A percentile compares a stretch with the other conserved stretches of the same genome.
These are phyloP conservation scores for Telopea speciosissima DNA, from an alignment of 177 flowering plant species.

Conservation along the genomic window DNA sequence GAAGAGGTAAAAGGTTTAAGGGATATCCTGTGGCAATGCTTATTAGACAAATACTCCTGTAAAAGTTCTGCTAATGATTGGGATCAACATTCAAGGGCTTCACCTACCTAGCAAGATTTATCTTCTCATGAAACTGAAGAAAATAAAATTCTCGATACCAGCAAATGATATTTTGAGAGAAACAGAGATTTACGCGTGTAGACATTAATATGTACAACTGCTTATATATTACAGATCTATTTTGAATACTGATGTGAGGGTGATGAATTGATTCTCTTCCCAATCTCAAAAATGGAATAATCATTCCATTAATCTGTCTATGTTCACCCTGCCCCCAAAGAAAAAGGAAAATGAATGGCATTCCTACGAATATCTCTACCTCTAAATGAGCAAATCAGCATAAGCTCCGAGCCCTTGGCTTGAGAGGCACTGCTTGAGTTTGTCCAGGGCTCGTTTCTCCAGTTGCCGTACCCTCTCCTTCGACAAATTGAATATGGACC, in stretches of 20 bases:
- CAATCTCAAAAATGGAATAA: too few relatives aligned
- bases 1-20: too few relatives aligned
- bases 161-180: background rate
- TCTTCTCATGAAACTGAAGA: background rate
- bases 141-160: background rate
- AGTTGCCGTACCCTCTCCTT: conserved; percentile 83
- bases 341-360: background rate
- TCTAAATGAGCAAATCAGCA: conserved; percentile 45
- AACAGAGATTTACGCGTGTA: background rate
- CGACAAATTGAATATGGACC: conserved; percentile 46
- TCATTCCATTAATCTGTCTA: too few relatives aligned
- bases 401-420: conserved; percentile 63
- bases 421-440: conserved; percentile 51
- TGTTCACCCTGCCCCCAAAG: background rate
- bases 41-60: background rate
- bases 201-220: background rate
- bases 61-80: background rate
- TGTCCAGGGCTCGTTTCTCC: conserved; percentile 62
- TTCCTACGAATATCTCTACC: background rate
- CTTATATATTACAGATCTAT: background rate
- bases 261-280: background rate
- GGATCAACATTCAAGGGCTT: background rate
- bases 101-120: background rate
- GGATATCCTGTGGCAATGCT: background rate
- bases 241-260: background rate